phyloP scores from a whole-genome alignment of 2,329 filamentous ascomycete species.

The Fusarium nematophilum region DNA sequence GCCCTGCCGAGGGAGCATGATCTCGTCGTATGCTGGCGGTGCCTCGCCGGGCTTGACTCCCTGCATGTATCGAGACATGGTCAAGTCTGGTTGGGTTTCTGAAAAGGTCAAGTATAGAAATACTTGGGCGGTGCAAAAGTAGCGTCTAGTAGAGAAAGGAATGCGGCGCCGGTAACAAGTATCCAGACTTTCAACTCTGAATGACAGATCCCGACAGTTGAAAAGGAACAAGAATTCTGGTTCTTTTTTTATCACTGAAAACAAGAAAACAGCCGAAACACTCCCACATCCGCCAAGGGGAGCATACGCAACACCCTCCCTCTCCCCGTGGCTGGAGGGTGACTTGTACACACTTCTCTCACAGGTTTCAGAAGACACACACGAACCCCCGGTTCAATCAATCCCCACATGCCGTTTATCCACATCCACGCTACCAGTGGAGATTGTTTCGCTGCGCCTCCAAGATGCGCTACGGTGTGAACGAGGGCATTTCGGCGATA shows the following conservation, averaged over 20 bases:
- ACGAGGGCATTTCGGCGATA: constrained; percentile 10
- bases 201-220: too few relatives aligned
- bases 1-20: constrained; percentile 35
- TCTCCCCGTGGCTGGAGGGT: too few relatives aligned
- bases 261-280: too few relatives aligned
- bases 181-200: too few relatives aligned
- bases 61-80: constrained; percentile 26
- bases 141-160: constrained; percentile 1
- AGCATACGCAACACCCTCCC: too few relatives aligned
- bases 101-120: neutral
- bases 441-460: constrained; percentile 19
- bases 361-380: too few relatives aligned
- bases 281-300: too few relatives aligned
- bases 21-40: constrained; percentile 45
- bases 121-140: neutral
- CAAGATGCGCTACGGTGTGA: constrained; percentile 18
- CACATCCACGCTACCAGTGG: constrained; percentile 20
- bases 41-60: constrained; percentile 38
- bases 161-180: constrained; percentile 1
- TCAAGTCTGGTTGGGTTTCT: neutral
- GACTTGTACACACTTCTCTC: too few relatives aligned
- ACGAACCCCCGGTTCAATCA: neutral
- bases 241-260: constrained; percentile 31
- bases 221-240: too few relatives aligned
- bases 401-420: constrained; percentile 33